Evolutionary conservation across 352 stramenopile genomes (phyloP).

Genomic region (Globisporangium splendens): DNA sequence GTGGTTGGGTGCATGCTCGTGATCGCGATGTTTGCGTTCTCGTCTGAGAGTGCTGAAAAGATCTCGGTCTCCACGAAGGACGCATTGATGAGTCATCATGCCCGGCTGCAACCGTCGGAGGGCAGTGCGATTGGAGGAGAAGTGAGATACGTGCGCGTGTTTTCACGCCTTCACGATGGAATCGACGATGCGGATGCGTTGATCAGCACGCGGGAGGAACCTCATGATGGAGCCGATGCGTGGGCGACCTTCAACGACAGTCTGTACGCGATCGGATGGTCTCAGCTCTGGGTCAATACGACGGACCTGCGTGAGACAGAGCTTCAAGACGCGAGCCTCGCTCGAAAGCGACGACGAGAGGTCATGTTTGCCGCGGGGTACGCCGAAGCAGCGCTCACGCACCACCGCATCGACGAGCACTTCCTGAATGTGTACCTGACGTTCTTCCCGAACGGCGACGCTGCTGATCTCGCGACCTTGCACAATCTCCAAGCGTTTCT

Average conservation of each 20-base stretch:
- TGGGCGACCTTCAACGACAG: slow-evolving; percentile 57
- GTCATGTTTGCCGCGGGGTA: slow-evolving; percentile 59
- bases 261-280: slow-evolving; percentile 41
- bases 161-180: background rate
- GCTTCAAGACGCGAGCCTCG: slow-evolving; percentile 8
- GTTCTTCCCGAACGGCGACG: slow-evolving; percentile 40
- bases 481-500: slow-evolving; percentile 32
- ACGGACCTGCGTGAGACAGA: slow-evolving; percentile 20
- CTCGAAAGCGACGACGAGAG: slow-evolving; percentile 19
- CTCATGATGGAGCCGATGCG: slow-evolving; percentile 15
- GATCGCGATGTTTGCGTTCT: slow-evolving; percentile 8
- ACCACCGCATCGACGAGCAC: slow-evolving; percentile 64
- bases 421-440: slow-evolving; percentile 47
- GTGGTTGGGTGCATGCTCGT: slow-evolving; percentile 9
- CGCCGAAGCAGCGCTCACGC: slow-evolving; percentile 50
- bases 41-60: background rate
- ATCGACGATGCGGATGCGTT: background rate
- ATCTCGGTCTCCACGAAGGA: background rate
- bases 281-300: slow-evolving; percentile 51
- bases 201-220: slow-evolving; percentile 1
- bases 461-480: slow-evolving; percentile 24
- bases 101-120: background rate
- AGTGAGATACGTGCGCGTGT: slow-evolving; percentile 9
- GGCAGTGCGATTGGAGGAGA: background rate
- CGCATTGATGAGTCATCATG: background rate